Evolutionary conservation across 2,329 filamentous ascomycete genomes (phyloP).

Genomic region (Dothistroma pini): DNA sequence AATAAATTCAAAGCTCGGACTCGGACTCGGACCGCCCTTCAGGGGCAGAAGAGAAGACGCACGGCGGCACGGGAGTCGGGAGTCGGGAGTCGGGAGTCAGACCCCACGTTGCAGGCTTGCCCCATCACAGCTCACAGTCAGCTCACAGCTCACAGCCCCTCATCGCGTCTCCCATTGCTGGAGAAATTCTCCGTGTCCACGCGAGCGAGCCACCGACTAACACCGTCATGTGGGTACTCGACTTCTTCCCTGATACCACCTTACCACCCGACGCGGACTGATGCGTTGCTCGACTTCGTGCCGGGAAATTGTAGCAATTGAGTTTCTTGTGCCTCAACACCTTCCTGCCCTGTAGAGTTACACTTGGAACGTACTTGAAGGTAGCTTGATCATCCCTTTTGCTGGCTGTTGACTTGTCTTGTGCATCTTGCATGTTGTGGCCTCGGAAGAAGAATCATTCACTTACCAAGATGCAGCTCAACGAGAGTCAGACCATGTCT

Average conservation of each 20-base stretch:
- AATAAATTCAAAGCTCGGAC: not conserved
- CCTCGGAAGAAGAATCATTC: not conserved
- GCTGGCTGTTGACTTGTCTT: not conserved
- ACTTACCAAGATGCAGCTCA: conserved; percentile 5
- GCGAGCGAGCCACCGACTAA: not conserved
- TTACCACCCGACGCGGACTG: not conserved
- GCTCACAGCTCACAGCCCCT: not conserved
- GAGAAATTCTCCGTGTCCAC: conserved; percentile 4
- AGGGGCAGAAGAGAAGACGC: not conserved
- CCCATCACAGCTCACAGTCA: too few relatives aligned
- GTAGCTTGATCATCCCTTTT: too few relatives aligned
- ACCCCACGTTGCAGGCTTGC: not conserved
- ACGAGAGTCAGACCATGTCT: conserved; percentile 15
- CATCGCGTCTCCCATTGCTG: conserved; percentile 4
- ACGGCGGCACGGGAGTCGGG: too few relatives aligned
- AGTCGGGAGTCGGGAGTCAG: too few relatives aligned
- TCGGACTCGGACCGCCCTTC: not conserved
- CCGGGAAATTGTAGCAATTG: not conserved
- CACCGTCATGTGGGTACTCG: not conserved
- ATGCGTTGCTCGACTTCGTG: not conserved
- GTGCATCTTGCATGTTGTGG: not conserved
- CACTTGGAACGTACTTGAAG: not conserved
- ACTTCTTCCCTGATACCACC: conserved; percentile 4
- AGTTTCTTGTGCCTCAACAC: not conserved
- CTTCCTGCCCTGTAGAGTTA: not conserved